Conservation (phyloP, 106 monocot genomes). For the Chionographis japonica region DNA sequence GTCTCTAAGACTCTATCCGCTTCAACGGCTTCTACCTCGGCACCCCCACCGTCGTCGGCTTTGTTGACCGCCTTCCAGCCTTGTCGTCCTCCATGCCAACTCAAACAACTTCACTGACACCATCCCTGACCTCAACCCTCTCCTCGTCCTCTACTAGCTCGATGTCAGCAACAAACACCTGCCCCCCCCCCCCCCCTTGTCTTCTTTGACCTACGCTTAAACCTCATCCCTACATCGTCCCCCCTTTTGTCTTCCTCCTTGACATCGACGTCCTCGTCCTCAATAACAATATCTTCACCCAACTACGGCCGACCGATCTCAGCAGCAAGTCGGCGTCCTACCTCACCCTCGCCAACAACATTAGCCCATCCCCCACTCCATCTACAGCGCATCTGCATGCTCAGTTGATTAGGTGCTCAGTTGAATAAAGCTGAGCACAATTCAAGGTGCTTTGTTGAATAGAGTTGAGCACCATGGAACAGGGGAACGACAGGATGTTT, state of each 20-base stretch:
- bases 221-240: constrained; percentile 35
- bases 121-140: constrained; percentile 21
- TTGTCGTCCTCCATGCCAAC: constrained; percentile 47
- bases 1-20: constrained; percentile 39
- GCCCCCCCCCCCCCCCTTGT: constrained; percentile 6
- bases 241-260: constrained; percentile 13
- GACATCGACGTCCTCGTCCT: constrained; percentile 31
- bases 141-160: constrained; percentile 41
- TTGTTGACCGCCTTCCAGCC: constrained; percentile 37
- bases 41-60: constrained; percentile 31
- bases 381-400: constrained; percentile 13
- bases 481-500: too few relatives aligned
- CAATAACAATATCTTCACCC: constrained; percentile 46
- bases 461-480: too few relatives aligned
- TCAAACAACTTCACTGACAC: constrained; percentile 33
- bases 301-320: constrained; percentile 24
- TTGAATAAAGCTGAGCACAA: too few relatives aligned
- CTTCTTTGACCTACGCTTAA: constrained; percentile 48
- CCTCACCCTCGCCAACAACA: constrained; percentile 63
- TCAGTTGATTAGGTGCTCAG: too few relatives aligned
- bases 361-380: constrained; percentile 35
- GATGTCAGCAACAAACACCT: constrained; percentile 48
- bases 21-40: constrained; percentile 37
- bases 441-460: too few relatives aligned
- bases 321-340: constrained; percentile 19